Evolutionary conservation across 345 rosid species (phyloP).

Genomic region (Adansonia digitata): DNA sequence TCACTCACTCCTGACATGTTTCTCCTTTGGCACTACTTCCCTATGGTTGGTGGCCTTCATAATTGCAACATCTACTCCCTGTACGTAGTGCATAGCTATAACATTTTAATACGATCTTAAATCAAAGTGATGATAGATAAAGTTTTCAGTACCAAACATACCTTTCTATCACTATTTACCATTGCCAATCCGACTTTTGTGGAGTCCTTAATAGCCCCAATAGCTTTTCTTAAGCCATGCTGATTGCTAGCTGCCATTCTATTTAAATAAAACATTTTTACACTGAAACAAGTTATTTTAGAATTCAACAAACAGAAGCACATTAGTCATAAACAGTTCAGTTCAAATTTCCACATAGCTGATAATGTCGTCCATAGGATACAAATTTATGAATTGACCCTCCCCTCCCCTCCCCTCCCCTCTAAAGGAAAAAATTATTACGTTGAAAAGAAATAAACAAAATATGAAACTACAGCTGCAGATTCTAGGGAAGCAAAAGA

Average conservation of each 20-base stretch:
- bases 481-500: no score
- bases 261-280: slow-evolving; percentile 3
- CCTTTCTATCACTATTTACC: slow-evolving; percentile 35
- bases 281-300: background rate
- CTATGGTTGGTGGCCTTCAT: slow-evolving; percentile 41
- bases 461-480: no score
- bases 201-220: slow-evolving; percentile 36
- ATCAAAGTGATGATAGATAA: background rate
- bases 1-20: slow-evolving; percentile 34
- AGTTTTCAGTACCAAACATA: background rate
- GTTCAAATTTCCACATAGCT: no score
- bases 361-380: no score
- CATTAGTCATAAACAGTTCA: background rate
- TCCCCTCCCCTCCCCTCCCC: no score
- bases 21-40: slow-evolving; percentile 32
- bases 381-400: no score
- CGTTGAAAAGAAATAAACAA: no score
- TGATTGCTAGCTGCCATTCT: slow-evolving; percentile 36
- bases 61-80: slow-evolving; percentile 37
- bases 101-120: background rate
- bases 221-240: slow-evolving; percentile 25
- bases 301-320: background rate
- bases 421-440: no score
- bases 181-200: slow-evolving; percentile 35
- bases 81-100: background rate